Evolutionary conservation across 768 basidiomycete genomes (phyloP).

Genomic region (Amanita thiersii): DNA sequence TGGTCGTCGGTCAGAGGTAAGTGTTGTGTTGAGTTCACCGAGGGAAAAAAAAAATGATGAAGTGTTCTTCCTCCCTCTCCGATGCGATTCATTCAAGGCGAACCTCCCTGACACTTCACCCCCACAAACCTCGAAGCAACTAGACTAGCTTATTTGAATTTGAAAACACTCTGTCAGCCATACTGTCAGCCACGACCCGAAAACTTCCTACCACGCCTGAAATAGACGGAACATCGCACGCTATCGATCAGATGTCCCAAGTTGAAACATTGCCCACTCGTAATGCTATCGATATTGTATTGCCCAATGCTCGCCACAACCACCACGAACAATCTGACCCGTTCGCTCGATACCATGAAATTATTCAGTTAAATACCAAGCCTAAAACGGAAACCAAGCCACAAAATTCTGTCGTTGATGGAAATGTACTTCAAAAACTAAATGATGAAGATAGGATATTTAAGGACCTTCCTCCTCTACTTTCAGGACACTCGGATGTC

Average conservation of each 20-base stretch:
- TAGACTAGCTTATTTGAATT: too few species aligned
- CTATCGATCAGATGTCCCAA: slow-evolving; percentile 43
- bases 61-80: too few species aligned
- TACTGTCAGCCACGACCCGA: neutral
- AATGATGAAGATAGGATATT: slow-evolving; percentile 12
- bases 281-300: neutral
- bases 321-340: neutral
- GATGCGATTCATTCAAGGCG: slow-evolving; percentile 31
- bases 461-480: slow-evolving; percentile 55
- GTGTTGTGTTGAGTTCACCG: slow-evolving; percentile 12
- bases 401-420: neutral
- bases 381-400: neutral
- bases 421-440: neutral
- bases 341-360: neutral
- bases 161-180: neutral
- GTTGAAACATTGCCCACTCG: slow-evolving; percentile 23
- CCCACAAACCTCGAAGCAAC: slow-evolving; percentile 9
- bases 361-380: neutral
- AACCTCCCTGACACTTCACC: slow-evolving; percentile 72
- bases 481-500: slow-evolving; percentile 60
- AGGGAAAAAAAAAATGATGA: slow-evolving; percentile 10
- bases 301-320: neutral
- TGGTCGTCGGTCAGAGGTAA: slow-evolving; percentile 62
- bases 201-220: slow-evolving; percentile 17
- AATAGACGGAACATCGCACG: slow-evolving; percentile 13